Conservation (phyloP, 2,329 filamentous ascomycete genomes). For the Venturia nashicola region DNA sequence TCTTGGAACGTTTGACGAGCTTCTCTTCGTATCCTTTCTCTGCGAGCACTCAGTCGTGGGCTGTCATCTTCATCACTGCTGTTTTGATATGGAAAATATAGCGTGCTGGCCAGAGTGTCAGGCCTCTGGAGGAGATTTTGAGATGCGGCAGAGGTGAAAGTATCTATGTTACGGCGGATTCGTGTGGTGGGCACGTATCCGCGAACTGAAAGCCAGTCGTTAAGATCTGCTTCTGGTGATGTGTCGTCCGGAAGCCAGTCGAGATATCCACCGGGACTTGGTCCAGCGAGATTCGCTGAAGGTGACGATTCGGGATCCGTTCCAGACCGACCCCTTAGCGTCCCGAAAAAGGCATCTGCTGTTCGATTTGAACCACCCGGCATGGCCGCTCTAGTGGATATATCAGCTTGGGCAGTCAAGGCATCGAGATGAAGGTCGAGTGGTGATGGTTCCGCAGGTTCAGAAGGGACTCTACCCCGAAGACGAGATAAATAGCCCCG, state of each 20-base stretch:
- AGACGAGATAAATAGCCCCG: no score
- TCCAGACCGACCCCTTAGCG: background rate
- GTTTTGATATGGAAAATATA: background rate
- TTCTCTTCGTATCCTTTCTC: background rate
- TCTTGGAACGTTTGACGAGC: background rate
- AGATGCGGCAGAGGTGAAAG: background rate
- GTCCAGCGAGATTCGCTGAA: background rate
- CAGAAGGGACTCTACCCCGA: no score
- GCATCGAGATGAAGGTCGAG: background rate
- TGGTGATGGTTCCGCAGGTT: no score
- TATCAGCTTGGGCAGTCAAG: background rate
- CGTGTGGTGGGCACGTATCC: background rate
- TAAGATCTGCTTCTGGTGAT: background rate
- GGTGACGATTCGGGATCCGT: background rate
- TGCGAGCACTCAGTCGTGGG: background rate
- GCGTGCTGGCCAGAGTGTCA: background rate
- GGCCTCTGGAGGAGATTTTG: background rate
- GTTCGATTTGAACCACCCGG: background rate
- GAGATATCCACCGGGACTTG: background rate
- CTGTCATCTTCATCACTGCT: background rate
- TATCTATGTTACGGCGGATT: background rate
- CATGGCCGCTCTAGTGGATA: background rate
- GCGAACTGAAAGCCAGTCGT: background rate
- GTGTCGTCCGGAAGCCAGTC: background rate
- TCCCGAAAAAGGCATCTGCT: background rate